Conservation (phyloP, 148 eudicot species). For the Chenopodium berlandieri region DNA sequence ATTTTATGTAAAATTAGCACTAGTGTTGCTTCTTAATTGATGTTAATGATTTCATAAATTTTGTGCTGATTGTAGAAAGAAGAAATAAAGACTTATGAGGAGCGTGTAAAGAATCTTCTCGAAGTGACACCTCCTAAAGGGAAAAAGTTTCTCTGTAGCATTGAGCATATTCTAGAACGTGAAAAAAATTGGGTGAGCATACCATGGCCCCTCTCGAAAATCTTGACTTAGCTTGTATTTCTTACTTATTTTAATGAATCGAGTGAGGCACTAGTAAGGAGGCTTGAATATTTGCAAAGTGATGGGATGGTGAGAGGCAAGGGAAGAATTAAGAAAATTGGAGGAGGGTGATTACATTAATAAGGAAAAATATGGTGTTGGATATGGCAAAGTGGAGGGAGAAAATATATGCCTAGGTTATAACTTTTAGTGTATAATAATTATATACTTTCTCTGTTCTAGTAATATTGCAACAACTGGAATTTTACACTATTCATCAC, state of each 20-base stretch:
- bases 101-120: slow-evolving; percentile 88
- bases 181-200: slow-evolving; percentile 90
- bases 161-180: slow-evolving; percentile 93
- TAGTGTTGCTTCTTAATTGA: not conserved
- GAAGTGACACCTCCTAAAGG: slow-evolving; percentile 91
- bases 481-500: too few relatives aligned
- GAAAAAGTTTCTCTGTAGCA: slow-evolving; percentile 69
- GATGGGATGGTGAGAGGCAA: too few relatives aligned
- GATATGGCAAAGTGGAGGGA: too few relatives aligned
- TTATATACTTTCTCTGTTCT: too few relatives aligned
- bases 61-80: slow-evolving; percentile 58
- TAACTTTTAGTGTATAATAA: too few relatives aligned
- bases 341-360: too few relatives aligned
- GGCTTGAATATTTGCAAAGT: too few relatives aligned
- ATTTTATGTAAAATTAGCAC: not conserved
- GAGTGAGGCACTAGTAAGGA: too few relatives aligned
- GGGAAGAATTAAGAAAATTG: too few relatives aligned
- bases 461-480: too few relatives aligned
- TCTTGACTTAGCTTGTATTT: not conserved
- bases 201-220: not conserved
- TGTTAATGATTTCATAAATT: not conserved
- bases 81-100: slow-evolving; percentile 77
- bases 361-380: too few relatives aligned
- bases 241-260: not conserved
- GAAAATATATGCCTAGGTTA: too few relatives aligned